Evolutionary conservation across 176 grass and related monocot species (phyloP), one percentile per base, ranked within the genome.

Genomic region (Rhynchospora breviuscula): DNA sequence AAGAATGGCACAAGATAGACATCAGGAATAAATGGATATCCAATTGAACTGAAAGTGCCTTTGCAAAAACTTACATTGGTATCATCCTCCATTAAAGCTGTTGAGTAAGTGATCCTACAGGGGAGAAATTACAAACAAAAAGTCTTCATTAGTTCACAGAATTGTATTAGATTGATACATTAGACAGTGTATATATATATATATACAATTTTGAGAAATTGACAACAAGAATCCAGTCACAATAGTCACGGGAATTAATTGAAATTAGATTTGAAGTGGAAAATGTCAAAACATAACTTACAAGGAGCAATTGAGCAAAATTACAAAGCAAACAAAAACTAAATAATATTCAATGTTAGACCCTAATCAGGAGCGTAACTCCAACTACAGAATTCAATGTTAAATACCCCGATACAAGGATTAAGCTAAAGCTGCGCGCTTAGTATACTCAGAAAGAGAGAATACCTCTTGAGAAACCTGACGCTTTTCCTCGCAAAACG

Each of bases 71-170:
- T 85, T 85, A 79, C 84, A 79, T 78, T 79, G 48, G 70, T 25
- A 66, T 85, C 69, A 14, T 85, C 84, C 35, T 85, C 84, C 71
- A 85, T 85, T 78, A 10, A 33, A 49, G 80, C 62, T 25, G 61
- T 14, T 4, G 54, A 68, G 46, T 54, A 66, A 22, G 29, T 17
- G 48, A 82, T 51, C 80, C 80, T 82, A 18, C 80, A 82, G 4
- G 35, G 63, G 3, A 25, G 67, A 67, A 65, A 47, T 0, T 76
- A 22, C 22, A 11, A 1, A 26, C 25, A 75, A 1, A 81, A 63
- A 53, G 14, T 4, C 57, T 68, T 21, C 12, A 44, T 78, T 54
- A 82, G 21, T 68, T 82, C 62, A 82, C 7, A 82, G 13, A 80
- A 17, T 33, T 14, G 44, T 31, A 81, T 11, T 18, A 66, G 17